Base-by-base conservation (phyloP, 129 eudicot genomes). In the Saposhnikovia divaricata region DNA sequence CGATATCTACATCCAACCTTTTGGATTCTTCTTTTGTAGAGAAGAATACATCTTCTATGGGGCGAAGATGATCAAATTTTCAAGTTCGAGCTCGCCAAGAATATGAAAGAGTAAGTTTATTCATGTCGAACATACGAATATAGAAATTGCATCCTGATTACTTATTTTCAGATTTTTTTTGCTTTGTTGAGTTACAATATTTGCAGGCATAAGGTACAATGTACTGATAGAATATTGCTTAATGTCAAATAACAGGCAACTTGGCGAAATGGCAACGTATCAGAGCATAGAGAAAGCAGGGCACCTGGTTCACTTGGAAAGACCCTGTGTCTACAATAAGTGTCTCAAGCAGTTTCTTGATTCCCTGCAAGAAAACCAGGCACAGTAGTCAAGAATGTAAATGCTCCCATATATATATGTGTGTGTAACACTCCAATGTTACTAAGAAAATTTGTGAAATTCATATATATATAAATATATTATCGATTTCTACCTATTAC, bases 21-120 rank as follows among this genome's bases (percentile, higher is more conserved):
- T 12, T 28, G 3, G 0, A 28, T 66, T 66, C 16, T 28, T 25
- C 13, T 48, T 76, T 27, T 78, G 23, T 74, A 44, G 72, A 27
- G 90, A 96, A 89, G 87, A 83, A 95, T 95, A 71, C 97, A 90
- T 92, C 96, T 95, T 80, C 85, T 95, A 1, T 95, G 98, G 98
- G 98, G 98, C 0, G 94, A 90, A 74, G 85, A 89, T 40, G 98
- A 95, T 89, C 97, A 92, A 70, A 88, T 95, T 78, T 95, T 95
- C 78, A 89, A 88, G 44, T 50, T 85, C 83, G 94, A 89, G 80
- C 93, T 82, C 19, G 97, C 98, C 73, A 88, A 85, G 78, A 87
- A 86, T 78, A 89, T 92, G 97, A 95, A 89, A 89, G 81, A 89
- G 98, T 94, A 87, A 75, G 91, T 76, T 13, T 40, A 51, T 27